Percentiles rank a stretch among this genome's conserved stretches.
Evolutionary conservation across 768 basidiomycete genomes (phyloP).

Genomic region (Psilocybe cubensis): DNA sequence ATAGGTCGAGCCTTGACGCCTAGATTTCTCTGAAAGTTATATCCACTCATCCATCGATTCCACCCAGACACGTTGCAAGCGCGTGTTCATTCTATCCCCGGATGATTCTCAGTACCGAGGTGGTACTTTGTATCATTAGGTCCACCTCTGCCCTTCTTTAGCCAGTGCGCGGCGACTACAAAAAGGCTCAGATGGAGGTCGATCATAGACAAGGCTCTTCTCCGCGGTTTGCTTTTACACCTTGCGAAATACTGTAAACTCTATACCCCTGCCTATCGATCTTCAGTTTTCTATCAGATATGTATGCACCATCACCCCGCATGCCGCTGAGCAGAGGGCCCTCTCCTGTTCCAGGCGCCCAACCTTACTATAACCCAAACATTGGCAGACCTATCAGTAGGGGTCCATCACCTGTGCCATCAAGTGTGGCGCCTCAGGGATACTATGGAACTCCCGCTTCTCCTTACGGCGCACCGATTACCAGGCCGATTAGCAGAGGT

Average conservation of each 20-base stretch:
- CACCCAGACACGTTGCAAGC: slow-evolving; percentile 12
- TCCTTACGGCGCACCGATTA: slow-evolving; percentile 13
- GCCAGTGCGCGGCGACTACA: neutral
- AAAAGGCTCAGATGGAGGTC: neutral
- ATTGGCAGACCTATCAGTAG: slow-evolving; percentile 6
- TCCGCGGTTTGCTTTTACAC: neutral
- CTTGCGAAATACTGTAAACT: neutral
- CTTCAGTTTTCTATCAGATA: neutral
- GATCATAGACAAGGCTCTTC: neutral
- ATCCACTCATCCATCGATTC: slow-evolving; percentile 6
- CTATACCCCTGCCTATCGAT: neutral
- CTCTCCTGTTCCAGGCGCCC: slow-evolving; percentile 9
- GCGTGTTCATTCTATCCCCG: slow-evolving; percentile 12
- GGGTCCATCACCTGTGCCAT: slow-evolving; percentile 18
- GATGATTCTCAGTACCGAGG: slow-evolving; percentile 1
- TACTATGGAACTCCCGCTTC: slow-evolving; percentile 2
- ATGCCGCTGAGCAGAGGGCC: slow-evolving; percentile 10
- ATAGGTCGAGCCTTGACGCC: neutral
- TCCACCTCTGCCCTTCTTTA: neutral
- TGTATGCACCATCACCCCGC: slow-evolving; percentile 14
- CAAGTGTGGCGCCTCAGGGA: slow-evolving; percentile 16
- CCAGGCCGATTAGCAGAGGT: slow-evolving; percentile 23
- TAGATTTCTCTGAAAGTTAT: slow-evolving; percentile 2
- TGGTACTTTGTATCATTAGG: neutral
- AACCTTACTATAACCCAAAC: neutral